Percentiles rank a stretch among this genome's conserved stretches.
Evolutionary conservation across 768 basidiomycete genomes (phyloP).

Genomic region (Pleurotus platypus): DNA sequence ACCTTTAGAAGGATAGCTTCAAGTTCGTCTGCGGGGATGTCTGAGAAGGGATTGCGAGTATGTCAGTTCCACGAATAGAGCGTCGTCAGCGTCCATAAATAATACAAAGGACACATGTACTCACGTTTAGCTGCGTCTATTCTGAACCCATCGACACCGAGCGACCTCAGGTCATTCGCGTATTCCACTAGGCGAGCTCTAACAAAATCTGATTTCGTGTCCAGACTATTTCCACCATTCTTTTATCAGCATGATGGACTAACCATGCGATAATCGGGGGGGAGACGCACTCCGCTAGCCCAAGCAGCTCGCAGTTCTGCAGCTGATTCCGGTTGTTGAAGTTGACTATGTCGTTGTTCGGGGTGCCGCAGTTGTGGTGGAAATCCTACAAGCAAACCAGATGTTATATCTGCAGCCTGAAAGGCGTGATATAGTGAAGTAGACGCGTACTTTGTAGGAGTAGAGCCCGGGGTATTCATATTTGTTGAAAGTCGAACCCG

Average conservation of each 20-base stretch:
- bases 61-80: too few species aligned
- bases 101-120: too few species aligned
- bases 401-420: too few species aligned
- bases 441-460: neutral
- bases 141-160: slow-evolving; percentile 61
- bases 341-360: slow-evolving; percentile 36
- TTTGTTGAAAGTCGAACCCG: neutral
- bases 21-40: neutral
- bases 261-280: neutral
- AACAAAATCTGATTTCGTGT: slow-evolving; percentile 59
- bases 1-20: neutral
- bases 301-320: slow-evolving; percentile 31
- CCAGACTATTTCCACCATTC: slow-evolving; percentile 39
- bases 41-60: neutral
- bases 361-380: slow-evolving; percentile 42
- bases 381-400: slow-evolving; percentile 26
- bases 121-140: slow-evolving; percentile 65
- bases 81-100: too few species aligned
- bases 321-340: slow-evolving; percentile 39
- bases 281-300: slow-evolving; percentile 29
- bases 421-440: too few species aligned
- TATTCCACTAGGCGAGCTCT: slow-evolving; percentile 50
- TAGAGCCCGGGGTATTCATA: slow-evolving; percentile 1
- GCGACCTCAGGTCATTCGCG: slow-evolving; percentile 54
- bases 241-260: neutral